Conservation (phyloP, 345 rosid genomes). For the Arabidopsis arenosa region DNA sequence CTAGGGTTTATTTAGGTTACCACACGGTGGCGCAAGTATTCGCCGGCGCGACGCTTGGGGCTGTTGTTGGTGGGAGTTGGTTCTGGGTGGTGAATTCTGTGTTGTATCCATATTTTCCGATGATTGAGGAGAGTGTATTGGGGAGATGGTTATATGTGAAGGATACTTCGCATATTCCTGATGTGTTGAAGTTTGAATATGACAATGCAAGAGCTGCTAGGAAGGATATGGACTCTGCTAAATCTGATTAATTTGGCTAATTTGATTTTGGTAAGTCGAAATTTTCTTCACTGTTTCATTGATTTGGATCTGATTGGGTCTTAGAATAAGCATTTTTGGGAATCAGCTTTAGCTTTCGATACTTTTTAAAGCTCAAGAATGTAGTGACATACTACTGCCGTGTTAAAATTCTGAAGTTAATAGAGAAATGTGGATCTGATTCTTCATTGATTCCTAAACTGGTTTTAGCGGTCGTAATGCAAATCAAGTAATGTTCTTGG, state of each 20-base stretch:
- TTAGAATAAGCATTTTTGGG: conserved; percentile 13
- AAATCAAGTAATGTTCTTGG: conserved; percentile 8
- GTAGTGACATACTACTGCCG: not conserved
- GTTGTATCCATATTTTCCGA: conserved; percentile 58
- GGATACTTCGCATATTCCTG: conserved; percentile 90
- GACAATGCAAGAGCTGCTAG: conserved; percentile 90
- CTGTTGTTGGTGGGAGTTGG: conserved; percentile 70
- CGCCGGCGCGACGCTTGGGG: conserved; percentile 77
- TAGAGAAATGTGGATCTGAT: conserved; percentile 20
- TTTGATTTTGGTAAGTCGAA: conserved; percentile 42
- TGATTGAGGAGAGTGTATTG: conserved; percentile 75
- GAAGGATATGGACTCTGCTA: conserved; percentile 50
- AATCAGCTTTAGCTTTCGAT: conserved; percentile 7
- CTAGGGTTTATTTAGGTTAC: conserved; percentile 94
- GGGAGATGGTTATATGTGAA: conserved; percentile 81
- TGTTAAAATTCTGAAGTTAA: not conserved
- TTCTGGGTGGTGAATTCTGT: conserved; percentile 78
- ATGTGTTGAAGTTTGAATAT: conserved; percentile 91
- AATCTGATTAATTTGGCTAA: conserved; percentile 51
- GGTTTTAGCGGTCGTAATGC: not conserved
- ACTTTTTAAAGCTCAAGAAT: not conserved
- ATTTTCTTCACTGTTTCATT: conserved; percentile 21
- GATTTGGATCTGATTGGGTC: conserved; percentile 11
- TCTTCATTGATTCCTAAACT: conserved; percentile 3
- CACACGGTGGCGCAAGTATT: conserved; percentile 88